Evolutionary conservation across 352 stramenopile genomes (phyloP).

Genomic region (Globisporangium paddicum): DNA sequence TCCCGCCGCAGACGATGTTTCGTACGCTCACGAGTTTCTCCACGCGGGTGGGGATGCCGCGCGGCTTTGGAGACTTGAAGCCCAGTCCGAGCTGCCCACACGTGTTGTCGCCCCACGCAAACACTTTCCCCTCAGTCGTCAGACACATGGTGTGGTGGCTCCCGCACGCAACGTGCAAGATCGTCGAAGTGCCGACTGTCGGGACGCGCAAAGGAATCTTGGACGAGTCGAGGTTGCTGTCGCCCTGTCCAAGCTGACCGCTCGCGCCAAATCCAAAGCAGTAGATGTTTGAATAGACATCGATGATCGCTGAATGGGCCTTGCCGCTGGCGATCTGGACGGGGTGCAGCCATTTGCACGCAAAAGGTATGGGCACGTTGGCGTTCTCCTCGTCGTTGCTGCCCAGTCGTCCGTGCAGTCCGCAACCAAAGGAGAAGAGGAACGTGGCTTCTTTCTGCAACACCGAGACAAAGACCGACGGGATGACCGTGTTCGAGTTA

Average conservation of each 20-base stretch:
- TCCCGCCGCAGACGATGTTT: slow-evolving; percentile 40
- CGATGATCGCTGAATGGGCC: slow-evolving; percentile 63
- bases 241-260: slow-evolving; percentile 57
- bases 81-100: slow-evolving; percentile 55
- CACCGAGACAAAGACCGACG: slow-evolving; percentile 65
- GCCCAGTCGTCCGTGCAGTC: slow-evolving; percentile 46
- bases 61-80: slow-evolving; percentile 20
- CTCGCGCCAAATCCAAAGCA: slow-evolving; percentile 46
- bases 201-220: slow-evolving; percentile 48
- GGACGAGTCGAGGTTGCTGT: slow-evolving; percentile 48
- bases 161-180: slow-evolving; percentile 54
- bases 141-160: slow-evolving; percentile 62
- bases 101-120: slow-evolving; percentile 61
- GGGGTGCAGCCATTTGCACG: slow-evolving; percentile 59
- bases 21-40: slow-evolving; percentile 46
- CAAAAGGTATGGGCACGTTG: slow-evolving; percentile 44
- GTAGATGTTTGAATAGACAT: slow-evolving; percentile 73
- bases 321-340: slow-evolving; percentile 65
- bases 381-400: slow-evolving; percentile 41
- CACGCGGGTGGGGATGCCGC: slow-evolving; percentile 34
- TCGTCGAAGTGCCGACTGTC: slow-evolving; percentile 26
- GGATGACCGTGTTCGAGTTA: slow-evolving; percentile 36
- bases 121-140: slow-evolving; percentile 49
- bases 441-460: slow-evolving; percentile 70
- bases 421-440: slow-evolving; percentile 65